A percentile compares a stretch with the other conserved stretches of the same genome.
phyloP scores from a whole-genome alignment of 306 rosid genomes.

The Corylus americana region DNA sequence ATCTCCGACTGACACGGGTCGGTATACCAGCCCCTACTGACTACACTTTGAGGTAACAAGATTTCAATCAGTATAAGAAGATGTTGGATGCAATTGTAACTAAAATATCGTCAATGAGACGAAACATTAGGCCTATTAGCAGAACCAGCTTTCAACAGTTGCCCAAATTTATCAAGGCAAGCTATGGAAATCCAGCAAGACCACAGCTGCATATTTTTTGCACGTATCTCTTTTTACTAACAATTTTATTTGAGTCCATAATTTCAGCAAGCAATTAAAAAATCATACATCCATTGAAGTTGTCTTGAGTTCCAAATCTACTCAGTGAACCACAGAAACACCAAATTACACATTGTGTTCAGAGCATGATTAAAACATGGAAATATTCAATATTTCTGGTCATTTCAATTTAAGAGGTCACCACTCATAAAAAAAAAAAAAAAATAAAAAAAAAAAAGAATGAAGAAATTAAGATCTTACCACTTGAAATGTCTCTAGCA shows the following conservation, averaged over 20 bases:
- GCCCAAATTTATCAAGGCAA: neutral
- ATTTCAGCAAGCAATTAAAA: neutral
- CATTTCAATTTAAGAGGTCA: constrained; percentile 37
- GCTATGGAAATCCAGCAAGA: neutral
- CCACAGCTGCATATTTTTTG: neutral
- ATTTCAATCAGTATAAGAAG: neutral
- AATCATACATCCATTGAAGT: neutral
- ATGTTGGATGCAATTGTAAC: neutral
- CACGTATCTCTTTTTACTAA: neutral
- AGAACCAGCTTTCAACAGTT: neutral
- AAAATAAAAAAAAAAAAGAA: too few relatives aligned
- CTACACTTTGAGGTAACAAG: neutral
- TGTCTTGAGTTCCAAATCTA: neutral
- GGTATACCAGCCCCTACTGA: too few relatives aligned
- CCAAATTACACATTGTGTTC: constrained; percentile 8
- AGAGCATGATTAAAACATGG: constrained; percentile 9
- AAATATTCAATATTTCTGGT: constrained; percentile 6
- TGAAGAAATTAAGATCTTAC: constrained; percentile 39
- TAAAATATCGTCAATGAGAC: neutral
- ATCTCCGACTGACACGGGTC: too few relatives aligned
- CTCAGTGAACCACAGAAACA: neutral
- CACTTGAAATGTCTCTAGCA: constrained; percentile 83
- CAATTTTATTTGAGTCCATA: neutral
- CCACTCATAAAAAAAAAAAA: constrained; percentile 21
- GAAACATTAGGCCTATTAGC: neutral